Base-by-base conservation (phyloP, 257 asterid genomes). In the Cruciata laevipes region DNA sequence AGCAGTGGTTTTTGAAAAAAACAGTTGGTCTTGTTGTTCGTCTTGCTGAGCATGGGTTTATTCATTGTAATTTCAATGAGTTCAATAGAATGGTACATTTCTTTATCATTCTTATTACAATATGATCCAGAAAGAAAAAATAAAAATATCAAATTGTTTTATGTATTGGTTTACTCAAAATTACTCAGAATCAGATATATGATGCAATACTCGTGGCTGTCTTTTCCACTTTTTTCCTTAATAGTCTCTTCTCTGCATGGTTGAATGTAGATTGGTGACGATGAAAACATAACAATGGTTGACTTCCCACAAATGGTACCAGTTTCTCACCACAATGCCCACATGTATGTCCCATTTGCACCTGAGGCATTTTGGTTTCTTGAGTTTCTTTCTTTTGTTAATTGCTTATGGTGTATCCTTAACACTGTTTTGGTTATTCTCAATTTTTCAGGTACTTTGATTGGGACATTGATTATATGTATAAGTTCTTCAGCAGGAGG, bases 241-340 rank as follows among this genome's bases (percentile, higher is more conserved):
- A 17, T 73, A 60, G 1, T 31, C 35, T 2, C 35, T 31, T 31
- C 35, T 38, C 37, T 5, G 30, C 8, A 63, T 47, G 62, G 1
- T 27, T 61, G 61, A 61, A 77, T 76, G 76, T 74, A 87, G 96
- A 88, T 93, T 77, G 94, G 90, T 75, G 99, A 93, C 74, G 95
- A 90, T 75, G 96, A 93, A 81, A 85, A 86, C 76, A 82, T 93
- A 69, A 93, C 99, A 8, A 79, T 93, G 83, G 88, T 93, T 80
- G 99, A 93, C 80, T 93, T 88, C 74, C 97, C 96, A 2, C 99
- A 90, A 80, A 93, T 93, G 96, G 97, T 93, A 74, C 90, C 99
- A 7, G 88, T 90, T 68, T 85, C 97, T 73, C 97, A 93, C 79
- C 85, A 80, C 66, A 93, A 93, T 75, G 97, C 96, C 6, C 72